Percentiles rank a stretch among this genome's conserved stretches.
These are phyloP conservation scores for Backusella sp. DNA, from an alignment of 192 early-diverging fungal genomes.

Conservation along the genomic window DNA sequence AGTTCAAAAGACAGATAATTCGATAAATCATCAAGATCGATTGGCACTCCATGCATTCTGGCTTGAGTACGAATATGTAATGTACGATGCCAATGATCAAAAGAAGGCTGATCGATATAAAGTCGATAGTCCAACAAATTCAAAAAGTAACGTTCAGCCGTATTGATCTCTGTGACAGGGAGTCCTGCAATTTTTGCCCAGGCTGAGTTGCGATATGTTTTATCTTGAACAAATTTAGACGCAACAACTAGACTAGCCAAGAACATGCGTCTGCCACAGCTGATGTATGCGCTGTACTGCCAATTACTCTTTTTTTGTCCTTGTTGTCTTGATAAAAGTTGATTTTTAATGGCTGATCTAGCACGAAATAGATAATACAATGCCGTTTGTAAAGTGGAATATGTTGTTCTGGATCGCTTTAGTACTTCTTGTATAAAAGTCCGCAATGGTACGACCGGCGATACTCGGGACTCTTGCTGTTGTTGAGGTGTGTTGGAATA, in stretches of 20 bases:
- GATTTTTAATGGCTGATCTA: slow-evolving; percentile 20
- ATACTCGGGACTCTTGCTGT: slow-evolving; percentile 28
- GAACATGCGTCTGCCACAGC: slow-evolving; percentile 82
- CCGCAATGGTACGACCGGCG: slow-evolving; percentile 54
- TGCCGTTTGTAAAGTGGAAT: slow-evolving; percentile 76
- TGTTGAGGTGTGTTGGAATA: slow-evolving; percentile 7
- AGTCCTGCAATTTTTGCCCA: slow-evolving; percentile 93
- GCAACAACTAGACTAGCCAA: slow-evolving; percentile 81
- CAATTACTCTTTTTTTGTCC: not conserved
- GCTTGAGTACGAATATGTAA: slow-evolving; percentile 24
- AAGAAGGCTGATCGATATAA: slow-evolving; percentile 48
- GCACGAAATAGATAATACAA: slow-evolving; percentile 65
- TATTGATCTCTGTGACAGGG: slow-evolving; percentile 76
- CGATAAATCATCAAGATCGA: not conserved
- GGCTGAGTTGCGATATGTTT: slow-evolving; percentile 81
- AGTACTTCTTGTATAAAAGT: slow-evolving; percentile 73
- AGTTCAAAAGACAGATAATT: slow-evolving; percentile 1
- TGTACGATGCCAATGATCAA: slow-evolving; percentile 36
- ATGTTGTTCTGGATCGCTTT: slow-evolving; percentile 73
- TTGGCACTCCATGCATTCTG: not conserved
- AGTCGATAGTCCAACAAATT: slow-evolving; percentile 79
- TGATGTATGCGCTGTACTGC: slow-evolving; percentile 36
- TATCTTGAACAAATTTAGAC: slow-evolving; percentile 88
- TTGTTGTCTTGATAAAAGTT: slow-evolving; percentile 8
- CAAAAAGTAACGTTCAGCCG: slow-evolving; percentile 80